phyloP scores from a whole-genome alignment of 306 rosid species.

The Corylus heterophylla region DNA sequence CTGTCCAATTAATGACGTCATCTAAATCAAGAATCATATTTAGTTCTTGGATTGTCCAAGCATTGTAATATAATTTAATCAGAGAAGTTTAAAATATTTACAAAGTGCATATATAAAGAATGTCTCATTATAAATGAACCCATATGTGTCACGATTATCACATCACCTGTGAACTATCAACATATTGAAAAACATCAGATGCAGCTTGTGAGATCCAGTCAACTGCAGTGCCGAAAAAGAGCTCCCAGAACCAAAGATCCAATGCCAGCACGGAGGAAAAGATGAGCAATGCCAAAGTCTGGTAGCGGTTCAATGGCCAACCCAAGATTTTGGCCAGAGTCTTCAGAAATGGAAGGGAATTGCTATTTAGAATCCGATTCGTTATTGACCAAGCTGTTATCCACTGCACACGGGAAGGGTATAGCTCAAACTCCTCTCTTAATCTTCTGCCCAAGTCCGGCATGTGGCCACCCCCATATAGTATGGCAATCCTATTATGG shows the following conservation, averaged over 20 bases:
- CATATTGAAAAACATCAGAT: constrained; percentile 41
- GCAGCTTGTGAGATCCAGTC: constrained; percentile 58
- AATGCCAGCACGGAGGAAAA: constrained; percentile 84
- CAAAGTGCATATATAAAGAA: constrained; percentile 21
- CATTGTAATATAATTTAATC: neutral
- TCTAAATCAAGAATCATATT: too few species aligned
- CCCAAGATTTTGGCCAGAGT: constrained; percentile 72
- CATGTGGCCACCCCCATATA: constrained; percentile 99
- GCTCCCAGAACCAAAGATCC: constrained; percentile 98
- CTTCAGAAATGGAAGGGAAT: constrained; percentile 84
- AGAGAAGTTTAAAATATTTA: constrained; percentile 32
- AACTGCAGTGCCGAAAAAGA: constrained; percentile 70
- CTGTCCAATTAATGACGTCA: too few species aligned
- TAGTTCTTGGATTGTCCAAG: neutral
- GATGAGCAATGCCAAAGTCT: constrained; percentile 89
- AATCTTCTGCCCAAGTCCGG: constrained; percentile 88
- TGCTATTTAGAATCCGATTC: constrained; percentile 47
- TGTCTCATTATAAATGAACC: constrained; percentile 22
- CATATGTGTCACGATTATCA: constrained; percentile 29
- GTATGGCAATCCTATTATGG: constrained; percentile 80
- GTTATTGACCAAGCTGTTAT: constrained; percentile 84
- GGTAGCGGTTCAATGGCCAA: constrained; percentile 97
- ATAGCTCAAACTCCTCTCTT: constrained; percentile 76
- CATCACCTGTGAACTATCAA: constrained; percentile 52
- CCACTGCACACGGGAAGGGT: constrained; percentile 75